Percentiles rank a stretch among this genome's conserved stretches.
These are phyloP conservation scores for Prunus salicina DNA, from an alignment of 306 rosid species.

Conservation along the genomic window DNA sequence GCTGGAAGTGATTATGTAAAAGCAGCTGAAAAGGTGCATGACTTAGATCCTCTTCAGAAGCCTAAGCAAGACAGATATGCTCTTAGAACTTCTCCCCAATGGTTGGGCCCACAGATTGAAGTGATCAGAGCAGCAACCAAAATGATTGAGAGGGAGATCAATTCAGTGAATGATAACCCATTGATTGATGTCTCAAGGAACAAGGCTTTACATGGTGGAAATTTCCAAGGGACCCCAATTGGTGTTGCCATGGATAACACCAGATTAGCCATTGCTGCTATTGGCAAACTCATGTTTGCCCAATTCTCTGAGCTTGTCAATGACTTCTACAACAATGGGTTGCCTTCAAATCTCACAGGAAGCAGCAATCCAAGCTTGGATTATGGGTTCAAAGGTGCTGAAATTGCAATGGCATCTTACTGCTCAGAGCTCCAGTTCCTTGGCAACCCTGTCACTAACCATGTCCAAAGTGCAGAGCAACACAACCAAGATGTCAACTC, in stretches of 20 bases:
- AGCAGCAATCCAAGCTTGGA: slow-evolving; percentile 81
- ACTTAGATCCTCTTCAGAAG: slow-evolving; percentile 82
- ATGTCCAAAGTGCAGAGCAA: slow-evolving; percentile 95
- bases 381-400: slow-evolving; percentile 87
- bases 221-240: slow-evolving; percentile 91
- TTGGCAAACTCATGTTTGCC: slow-evolving; percentile 87
- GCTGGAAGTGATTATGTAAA: slow-evolving; percentile 78
- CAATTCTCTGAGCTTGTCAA: slow-evolving; percentile 95
- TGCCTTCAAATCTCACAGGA: slow-evolving; percentile 77
- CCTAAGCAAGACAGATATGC: slow-evolving; percentile 93
- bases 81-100: slow-evolving; percentile 85
- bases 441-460: slow-evolving; percentile 88
- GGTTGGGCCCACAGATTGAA: slow-evolving; percentile 93
- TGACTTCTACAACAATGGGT: slow-evolving; percentile 80
- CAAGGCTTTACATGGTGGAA: slow-evolving; percentile 90
- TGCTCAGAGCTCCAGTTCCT: slow-evolving; percentile 91
- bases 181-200: slow-evolving; percentile 85
- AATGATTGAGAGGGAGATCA: slow-evolving; percentile 94
- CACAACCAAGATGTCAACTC: slow-evolving; percentile 97
- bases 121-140: slow-evolving; percentile 71
- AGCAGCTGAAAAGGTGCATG: slow-evolving; percentile 64
- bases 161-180: slow-evolving; percentile 91
- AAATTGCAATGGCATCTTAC: slow-evolving; percentile 95
- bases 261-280: slow-evolving; percentile 68
- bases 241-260: slow-evolving; percentile 98